These are phyloP conservation scores for Agaricus blazei DNA, from an alignment of 768 basidiomycete genomes.

Conservation along the genomic window DNA sequence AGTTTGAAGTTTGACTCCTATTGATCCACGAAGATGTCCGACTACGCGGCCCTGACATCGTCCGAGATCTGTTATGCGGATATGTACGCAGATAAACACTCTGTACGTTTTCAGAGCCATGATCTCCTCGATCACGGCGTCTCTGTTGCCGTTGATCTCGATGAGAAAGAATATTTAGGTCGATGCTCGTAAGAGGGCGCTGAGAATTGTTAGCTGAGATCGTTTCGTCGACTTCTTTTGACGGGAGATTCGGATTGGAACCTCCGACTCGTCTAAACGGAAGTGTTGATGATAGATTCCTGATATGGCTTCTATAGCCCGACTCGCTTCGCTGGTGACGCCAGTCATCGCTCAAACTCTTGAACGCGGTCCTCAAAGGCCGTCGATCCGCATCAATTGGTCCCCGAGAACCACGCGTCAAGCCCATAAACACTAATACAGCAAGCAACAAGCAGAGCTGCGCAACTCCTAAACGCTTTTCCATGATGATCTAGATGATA, in stretches of 20 bases:
- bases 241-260: constrained; percentile 39
- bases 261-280: constrained; percentile 22
- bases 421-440: constrained; percentile 80
- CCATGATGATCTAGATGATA: constrained; percentile 62
- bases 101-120: neutral
- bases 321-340: constrained; percentile 24
- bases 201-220: neutral
- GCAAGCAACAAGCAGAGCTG: constrained; percentile 82
- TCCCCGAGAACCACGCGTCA: constrained; percentile 70
- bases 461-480: constrained; percentile 85
- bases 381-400: constrained; percentile 22
- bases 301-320: too few relatives aligned
- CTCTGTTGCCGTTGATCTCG: neutral
- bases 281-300: constrained; percentile 1
- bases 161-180: neutral
- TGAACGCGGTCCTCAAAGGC: constrained; percentile 48
- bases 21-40: constrained; percentile 1
- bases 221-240: constrained; percentile 25
- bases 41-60: neutral
- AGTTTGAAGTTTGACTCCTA: neutral
- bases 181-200: neutral
- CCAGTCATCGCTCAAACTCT: constrained; percentile 55
- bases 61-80: neutral
- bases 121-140: neutral
- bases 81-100: neutral